phyloP scores from a whole-genome alignment of 2,329 filamentous ascomycete species.

The Chaetomiaceae sp. region DNA sequence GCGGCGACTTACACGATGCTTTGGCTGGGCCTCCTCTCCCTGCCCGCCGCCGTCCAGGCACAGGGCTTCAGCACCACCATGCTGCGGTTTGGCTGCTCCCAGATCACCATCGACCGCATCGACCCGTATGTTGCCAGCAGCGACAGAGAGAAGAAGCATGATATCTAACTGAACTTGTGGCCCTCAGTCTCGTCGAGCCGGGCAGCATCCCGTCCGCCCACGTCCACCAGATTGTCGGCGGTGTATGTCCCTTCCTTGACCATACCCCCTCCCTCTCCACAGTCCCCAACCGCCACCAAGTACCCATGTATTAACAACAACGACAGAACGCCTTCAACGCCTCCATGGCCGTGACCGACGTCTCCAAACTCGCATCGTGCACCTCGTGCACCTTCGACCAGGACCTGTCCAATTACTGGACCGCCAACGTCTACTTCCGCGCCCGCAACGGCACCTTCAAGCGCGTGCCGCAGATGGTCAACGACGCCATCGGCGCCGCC shows the following conservation, averaged over 20 bases:
- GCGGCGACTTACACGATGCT: conserved; percentile 13
- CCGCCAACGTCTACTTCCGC: conserved; percentile 37
- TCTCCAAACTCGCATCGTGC: conserved; percentile 33
- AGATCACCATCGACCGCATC: conserved; percentile 26
- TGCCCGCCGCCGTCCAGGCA: conserved; percentile 19
- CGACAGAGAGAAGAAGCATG: too few species aligned
- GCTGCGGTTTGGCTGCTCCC: conserved; percentile 26
- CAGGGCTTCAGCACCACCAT: conserved; percentile 21
- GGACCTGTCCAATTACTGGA: conserved; percentile 41
- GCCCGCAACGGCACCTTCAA: conserved; percentile 36
- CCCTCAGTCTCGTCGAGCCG: conserved; percentile 23
- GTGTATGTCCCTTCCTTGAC: conserved; percentile 11
- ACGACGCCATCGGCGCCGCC: conserved; percentile 45
- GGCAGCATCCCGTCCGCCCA: conserved; percentile 22
- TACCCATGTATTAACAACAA: neutral
- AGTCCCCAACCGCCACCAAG: neutral
- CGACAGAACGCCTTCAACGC: conserved; percentile 30
- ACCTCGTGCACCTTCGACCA: conserved; percentile 41
- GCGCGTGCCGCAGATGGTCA: conserved; percentile 34
- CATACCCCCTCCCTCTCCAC: neutral
- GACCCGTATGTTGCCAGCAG: conserved; percentile 20
- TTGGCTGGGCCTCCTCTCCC: conserved; percentile 14
- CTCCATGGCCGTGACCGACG: conserved; percentile 29
- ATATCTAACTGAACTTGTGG: too few species aligned
- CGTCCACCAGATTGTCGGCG: conserved; percentile 25